Base-by-base conservation (phyloP, 306 rosid genomes). In the Cyamopsis tetragonoloba region DNA sequence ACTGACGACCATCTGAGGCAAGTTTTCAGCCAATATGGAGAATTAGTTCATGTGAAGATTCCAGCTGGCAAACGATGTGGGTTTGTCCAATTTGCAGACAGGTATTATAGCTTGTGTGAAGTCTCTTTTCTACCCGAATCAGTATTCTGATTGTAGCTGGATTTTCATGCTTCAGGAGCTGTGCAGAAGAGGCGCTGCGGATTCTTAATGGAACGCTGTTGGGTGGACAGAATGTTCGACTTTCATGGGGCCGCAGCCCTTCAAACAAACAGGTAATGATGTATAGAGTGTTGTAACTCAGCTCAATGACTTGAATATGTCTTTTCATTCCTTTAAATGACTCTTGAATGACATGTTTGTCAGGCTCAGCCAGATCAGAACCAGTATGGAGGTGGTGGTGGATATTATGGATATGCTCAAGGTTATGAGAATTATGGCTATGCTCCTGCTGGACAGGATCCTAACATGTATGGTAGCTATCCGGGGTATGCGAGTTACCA, bases 231-330 rank as follows among this genome's bases (percentile, higher is more conserved):
- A 93, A 73, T 47, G 91, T 93, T 23, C 86, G 99, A 10, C 95
- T 93, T 49, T 89, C 99, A 43, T 93, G 99, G 99, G 99, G 99
- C 30, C 99, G 96, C 11, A 93, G 96, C 70, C 99, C 96, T 78
- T 53, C 99, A 35, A 93, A 88, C 85, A 93, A 93, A 77, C 97
- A 86, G 97, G 99, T 90, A 56, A 38, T 41, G 12, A 13, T 3
- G 5, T 49, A 18, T 28, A 2, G 3, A 38, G 50, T 11, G 19
- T 35, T 54, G 44, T 27, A 24, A 17, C 6, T 54, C 5, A 49
- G 15, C 31, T 37, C 37, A 20, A 12, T 48, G 17, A 3, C 17
- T 22, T 23, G n/a, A 3, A 20, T n/a, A n/a, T 14, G 22, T 7
- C 5, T 62, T 59, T 12, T 2, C 0, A 48, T 67, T 39, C 20